Evolutionary conservation across 2,329 filamentous ascomycete genomes (phyloP).

Genomic region (Ceratocystiopsis brevicomis): DNA sequence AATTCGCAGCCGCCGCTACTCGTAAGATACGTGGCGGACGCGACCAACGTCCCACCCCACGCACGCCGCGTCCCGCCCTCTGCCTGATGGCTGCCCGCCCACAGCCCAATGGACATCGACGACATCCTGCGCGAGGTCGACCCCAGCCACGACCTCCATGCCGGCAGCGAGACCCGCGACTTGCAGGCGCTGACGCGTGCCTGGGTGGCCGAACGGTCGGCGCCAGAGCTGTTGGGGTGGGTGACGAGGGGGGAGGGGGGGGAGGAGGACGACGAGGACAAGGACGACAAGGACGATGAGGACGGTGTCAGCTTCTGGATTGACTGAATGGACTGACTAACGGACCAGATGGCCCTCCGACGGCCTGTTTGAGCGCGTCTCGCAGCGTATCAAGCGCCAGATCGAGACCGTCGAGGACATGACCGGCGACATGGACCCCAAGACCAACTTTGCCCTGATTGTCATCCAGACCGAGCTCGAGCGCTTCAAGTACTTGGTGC

Average conservation of each 20-base stretch:
- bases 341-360: conserved; percentile 41
- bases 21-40: too few relatives aligned
- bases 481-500: conserved; percentile 76
- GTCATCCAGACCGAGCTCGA: conserved; percentile 94
- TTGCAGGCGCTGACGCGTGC: conserved; percentile 76
- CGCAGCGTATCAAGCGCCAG: conserved; percentile 33
- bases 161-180: conserved; percentile 44
- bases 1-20: too few relatives aligned
- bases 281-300: not conserved
- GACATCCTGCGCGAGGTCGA: conserved; percentile 63
- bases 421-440: conserved; percentile 73
- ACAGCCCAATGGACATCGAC: conserved; percentile 49
- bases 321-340: not conserved
- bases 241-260: conserved; percentile 7
- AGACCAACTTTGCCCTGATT: conserved; percentile 81
- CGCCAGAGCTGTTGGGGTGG: conserved; percentile 74
- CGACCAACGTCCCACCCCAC: too few relatives aligned
- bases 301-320: too few relatives aligned
- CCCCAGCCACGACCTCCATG: conserved; percentile 32
- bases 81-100: too few relatives aligned
- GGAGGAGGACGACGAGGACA: not conserved
- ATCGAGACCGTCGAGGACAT: conserved; percentile 28
- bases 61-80: too few relatives aligned
- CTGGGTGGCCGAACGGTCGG: conserved; percentile 82
- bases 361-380: conserved; percentile 63